Conservation (phyloP, 1,284 basidiomycete species). For the Wolfiporia cocos region DNA sequence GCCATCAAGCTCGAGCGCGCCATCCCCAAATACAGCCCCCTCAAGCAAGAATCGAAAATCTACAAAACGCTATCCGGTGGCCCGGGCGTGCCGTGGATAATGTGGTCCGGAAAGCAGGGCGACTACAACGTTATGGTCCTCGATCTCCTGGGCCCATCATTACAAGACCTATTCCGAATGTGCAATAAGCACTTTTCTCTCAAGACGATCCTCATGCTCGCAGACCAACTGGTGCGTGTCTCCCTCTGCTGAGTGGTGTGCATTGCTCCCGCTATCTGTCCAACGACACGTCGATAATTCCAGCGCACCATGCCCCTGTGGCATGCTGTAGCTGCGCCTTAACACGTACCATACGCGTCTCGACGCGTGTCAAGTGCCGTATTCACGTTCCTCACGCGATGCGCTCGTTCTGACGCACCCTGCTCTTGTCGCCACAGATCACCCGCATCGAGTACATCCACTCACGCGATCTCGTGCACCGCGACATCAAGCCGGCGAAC, state of each 20-base stretch:
- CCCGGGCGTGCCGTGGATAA: constrained; percentile 90
- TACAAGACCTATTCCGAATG: constrained; percentile 94
- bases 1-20: constrained; percentile 96
- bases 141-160: constrained; percentile 87
- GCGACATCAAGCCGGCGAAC: constrained; percentile 96
- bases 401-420: constrained; percentile 9
- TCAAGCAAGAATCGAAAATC: constrained; percentile 89
- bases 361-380: no score
- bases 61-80: constrained; percentile 93
- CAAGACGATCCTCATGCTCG: constrained; percentile 88
- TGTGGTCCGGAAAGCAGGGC: constrained; percentile 92
- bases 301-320: not conserved
- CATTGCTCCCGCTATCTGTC: not conserved
- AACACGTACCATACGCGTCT: not conserved
- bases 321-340: not conserved
- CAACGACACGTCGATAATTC: not conserved
- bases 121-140: constrained; percentile 98
- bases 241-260: constrained; percentile 1
- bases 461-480: constrained; percentile 73
- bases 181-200: constrained; percentile 90
- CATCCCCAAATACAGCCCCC: constrained; percentile 73
- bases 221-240: constrained; percentile 82
- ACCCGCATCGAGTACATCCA: constrained; percentile 75
- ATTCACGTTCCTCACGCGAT: no score
- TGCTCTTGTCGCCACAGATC: no score